Evolutionary conservation across 305 asterid species (phyloP).

Genomic region (Lippia alba): DNA sequence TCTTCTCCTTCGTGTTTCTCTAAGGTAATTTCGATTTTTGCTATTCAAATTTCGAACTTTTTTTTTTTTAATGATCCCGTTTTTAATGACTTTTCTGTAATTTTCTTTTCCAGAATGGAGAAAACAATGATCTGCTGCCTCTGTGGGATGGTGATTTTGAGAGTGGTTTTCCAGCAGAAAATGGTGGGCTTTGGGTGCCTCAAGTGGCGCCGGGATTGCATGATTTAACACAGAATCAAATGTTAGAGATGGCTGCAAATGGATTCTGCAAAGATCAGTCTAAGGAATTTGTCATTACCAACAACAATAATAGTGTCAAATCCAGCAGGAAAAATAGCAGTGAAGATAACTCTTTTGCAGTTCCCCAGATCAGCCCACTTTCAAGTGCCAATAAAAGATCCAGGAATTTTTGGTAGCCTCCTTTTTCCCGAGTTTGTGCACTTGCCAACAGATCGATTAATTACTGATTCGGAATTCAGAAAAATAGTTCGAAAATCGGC

Average conservation of each 20-base stretch:
- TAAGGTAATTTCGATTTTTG: slow-evolving; percentile 62
- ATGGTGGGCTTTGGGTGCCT: slow-evolving; percentile 73
- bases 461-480: too few relatives aligned
- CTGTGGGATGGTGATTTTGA: slow-evolving; percentile 53
- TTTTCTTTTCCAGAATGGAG: slow-evolving; percentile 45
- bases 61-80: too few relatives aligned
- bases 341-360: slow-evolving; percentile 68
- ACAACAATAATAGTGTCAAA: slow-evolving; percentile 29
- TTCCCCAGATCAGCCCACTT: slow-evolving; percentile 68
- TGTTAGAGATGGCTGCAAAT: slow-evolving; percentile 42
- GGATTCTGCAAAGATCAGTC: slow-evolving; percentile 43
- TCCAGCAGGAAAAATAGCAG: slow-evolving; percentile 57
- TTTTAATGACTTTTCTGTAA: background rate
- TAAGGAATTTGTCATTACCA: slow-evolving; percentile 35
- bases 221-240: slow-evolving; percentile 47
- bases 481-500: background rate
- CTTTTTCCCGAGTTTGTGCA: background rate
- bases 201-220: slow-evolving; percentile 44
- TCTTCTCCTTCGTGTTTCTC: slow-evolving; percentile 53
- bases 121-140: slow-evolving; percentile 45
- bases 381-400: slow-evolving; percentile 51
- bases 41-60: too few relatives aligned
- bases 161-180: slow-evolving; percentile 46
- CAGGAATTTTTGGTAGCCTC: slow-evolving; percentile 45
- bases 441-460: background rate